Conservation (phyloP, 2,329 filamentous ascomycete species). For the Exophiala calicioides region DNA sequence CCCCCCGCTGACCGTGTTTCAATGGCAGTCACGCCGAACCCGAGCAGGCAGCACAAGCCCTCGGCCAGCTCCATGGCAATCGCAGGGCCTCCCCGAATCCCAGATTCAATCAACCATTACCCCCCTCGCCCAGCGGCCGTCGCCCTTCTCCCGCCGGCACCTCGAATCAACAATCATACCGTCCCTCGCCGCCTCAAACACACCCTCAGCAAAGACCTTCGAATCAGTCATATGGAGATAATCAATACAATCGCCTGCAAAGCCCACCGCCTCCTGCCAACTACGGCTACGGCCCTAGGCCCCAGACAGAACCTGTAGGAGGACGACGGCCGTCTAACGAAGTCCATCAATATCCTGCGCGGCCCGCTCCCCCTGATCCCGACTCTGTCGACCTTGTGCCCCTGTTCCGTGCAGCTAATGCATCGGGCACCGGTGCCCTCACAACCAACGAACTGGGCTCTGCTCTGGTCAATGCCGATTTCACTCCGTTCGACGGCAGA, state of each 20-base stretch:
- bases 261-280: slow-evolving; percentile 46
- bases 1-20: slow-evolving; percentile 7
- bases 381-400: slow-evolving; percentile 68
- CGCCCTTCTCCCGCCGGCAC: slow-evolving; percentile 31
- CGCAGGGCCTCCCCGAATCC: slow-evolving; percentile 18
- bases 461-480: slow-evolving; percentile 94
- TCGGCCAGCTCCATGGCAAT: slow-evolving; percentile 34
- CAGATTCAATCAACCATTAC: slow-evolving; percentile 31
- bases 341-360: slow-evolving; percentile 34
- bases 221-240: slow-evolving; percentile 24
- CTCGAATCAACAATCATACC: slow-evolving; percentile 15
- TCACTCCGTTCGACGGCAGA: slow-evolving; percentile 86
- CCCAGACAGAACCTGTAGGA: slow-evolving; percentile 12
- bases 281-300: slow-evolving; percentile 53
- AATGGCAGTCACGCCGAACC: slow-evolving; percentile 69
- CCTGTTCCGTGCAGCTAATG: slow-evolving; percentile 89
- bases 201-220: slow-evolving; percentile 20
- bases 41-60: slow-evolving; percentile 56
- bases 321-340: slow-evolving; percentile 45
- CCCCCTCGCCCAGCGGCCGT: slow-evolving; percentile 20
- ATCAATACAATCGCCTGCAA: slow-evolving; percentile 31
- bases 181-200: slow-evolving; percentile 22
- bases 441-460: slow-evolving; percentile 83
- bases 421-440: slow-evolving; percentile 71
- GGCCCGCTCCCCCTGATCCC: slow-evolving; percentile 46